These are phyloP conservation scores for Eucalyptus viminalis DNA, from an alignment of 345 rosid species.

Conservation along the genomic window DNA sequence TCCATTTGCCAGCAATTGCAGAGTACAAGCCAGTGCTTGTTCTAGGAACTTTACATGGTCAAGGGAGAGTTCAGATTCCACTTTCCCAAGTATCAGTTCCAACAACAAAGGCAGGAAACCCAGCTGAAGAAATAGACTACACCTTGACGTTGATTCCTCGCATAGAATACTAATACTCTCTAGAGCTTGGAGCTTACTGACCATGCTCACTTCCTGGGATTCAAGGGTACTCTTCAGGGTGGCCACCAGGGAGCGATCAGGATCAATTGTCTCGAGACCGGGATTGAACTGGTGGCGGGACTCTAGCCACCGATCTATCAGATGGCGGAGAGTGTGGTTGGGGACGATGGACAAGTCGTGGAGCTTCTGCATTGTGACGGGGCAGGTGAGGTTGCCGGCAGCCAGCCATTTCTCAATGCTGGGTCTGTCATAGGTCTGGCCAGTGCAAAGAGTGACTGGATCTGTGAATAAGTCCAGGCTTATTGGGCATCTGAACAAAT, in stretches of 20 bases:
- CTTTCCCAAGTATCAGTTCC: constrained; percentile 16
- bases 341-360: constrained; percentile 47
- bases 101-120: constrained; percentile 37
- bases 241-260: neutral
- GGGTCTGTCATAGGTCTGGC: constrained; percentile 63
- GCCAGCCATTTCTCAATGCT: constrained; percentile 59
- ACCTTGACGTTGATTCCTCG: constrained; percentile 8
- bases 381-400: constrained; percentile 53
- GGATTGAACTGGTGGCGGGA: constrained; percentile 12
- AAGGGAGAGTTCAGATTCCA: neutral
- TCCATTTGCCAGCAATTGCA: constrained; percentile 13
- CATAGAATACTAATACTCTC: constrained; percentile 2
- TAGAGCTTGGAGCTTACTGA: constrained; percentile 15
- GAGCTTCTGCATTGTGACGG: constrained; percentile 70
- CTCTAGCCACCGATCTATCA: constrained; percentile 44
- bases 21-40: constrained; percentile 16
- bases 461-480: constrained; percentile 54
- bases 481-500: constrained; percentile 56
- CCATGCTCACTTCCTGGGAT: constrained; percentile 8
- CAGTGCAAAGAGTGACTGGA: constrained; percentile 63
- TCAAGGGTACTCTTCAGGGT: constrained; percentile 23
- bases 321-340: constrained; percentile 49
- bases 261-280: neutral
- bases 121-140: constrained; percentile 8
- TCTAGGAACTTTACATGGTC: constrained; percentile 17